Evolutionary conservation across 352 stramenopile species (phyloP).

Genomic region (Globisporangium cederbergense): DNA sequence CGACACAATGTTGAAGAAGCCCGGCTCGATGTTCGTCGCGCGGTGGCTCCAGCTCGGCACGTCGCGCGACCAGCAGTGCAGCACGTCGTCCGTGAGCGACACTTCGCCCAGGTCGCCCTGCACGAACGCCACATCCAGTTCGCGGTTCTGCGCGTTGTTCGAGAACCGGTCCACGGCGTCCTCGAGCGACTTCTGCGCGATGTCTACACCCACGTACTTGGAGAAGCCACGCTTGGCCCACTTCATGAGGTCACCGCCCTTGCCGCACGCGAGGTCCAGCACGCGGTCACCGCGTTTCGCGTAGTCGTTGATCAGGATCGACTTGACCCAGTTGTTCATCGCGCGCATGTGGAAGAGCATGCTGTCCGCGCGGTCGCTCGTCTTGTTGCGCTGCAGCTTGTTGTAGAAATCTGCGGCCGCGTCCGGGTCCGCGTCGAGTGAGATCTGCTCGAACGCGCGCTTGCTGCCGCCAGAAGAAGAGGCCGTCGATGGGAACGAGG

Average conservation of each 20-base stretch:
- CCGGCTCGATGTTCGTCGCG: slow-evolving; percentile 34
- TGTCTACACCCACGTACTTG: slow-evolving; percentile 97
- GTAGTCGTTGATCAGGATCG: slow-evolving; percentile 92
- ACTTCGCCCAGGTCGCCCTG: slow-evolving; percentile 74
- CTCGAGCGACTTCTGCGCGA: slow-evolving; percentile 94
- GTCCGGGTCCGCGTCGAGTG: slow-evolving; percentile 53
- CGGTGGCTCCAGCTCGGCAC: slow-evolving; percentile 51
- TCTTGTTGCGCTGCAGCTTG: slow-evolving; percentile 68
- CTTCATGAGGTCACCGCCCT: slow-evolving; percentile 98
- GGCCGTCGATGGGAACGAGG: slow-evolving; percentile 4
- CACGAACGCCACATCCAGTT: slow-evolving; percentile 76
- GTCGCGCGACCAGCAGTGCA: slow-evolving; percentile 69
- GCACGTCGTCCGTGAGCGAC: slow-evolving; percentile 56
- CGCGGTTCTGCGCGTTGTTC: slow-evolving; percentile 60
- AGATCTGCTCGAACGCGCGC: slow-evolving; percentile 51
- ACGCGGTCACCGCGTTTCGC: slow-evolving; percentile 84
- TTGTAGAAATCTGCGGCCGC: slow-evolving; percentile 84
- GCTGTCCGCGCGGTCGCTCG: slow-evolving; percentile 80
- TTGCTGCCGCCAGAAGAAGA: slow-evolving; percentile 27
- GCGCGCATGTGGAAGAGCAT: slow-evolving; percentile 96
- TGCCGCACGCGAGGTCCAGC: slow-evolving; percentile 97
- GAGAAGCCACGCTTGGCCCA: slow-evolving; percentile 90
- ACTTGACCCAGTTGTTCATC: slow-evolving; percentile 99
- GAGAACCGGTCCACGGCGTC: slow-evolving; percentile 89
- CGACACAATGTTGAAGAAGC: slow-evolving; percentile 94